A percentile compares a stretch with the other conserved stretches of the same genome.
These are phyloP conservation scores for Wallacemonas sp. DNA, from an alignment of 208 protist species.

Conservation along the genomic window DNA sequence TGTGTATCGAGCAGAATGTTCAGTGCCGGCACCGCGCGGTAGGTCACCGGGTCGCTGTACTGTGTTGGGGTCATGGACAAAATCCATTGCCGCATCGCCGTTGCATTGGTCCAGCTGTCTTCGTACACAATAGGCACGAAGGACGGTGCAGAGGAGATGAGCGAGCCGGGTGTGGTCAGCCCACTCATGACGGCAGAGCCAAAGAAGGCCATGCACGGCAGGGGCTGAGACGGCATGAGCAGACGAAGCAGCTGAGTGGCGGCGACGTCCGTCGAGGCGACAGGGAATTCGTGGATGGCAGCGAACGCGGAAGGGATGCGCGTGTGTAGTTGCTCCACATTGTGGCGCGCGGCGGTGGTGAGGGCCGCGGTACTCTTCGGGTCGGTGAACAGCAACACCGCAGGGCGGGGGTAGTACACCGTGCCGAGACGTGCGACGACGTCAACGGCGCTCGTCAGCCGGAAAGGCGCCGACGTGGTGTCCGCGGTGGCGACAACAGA, in stretches of 20 bases:
- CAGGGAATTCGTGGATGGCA: neutral
- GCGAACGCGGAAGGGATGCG: neutral
- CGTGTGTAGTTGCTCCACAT: neutral
- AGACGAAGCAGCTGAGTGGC: neutral
- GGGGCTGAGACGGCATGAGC: neutral
- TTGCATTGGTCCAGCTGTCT: neutral
- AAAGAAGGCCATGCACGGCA: constrained; percentile 7
- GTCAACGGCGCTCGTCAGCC: neutral
- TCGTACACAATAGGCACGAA: neutral
- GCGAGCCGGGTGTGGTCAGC: neutral
- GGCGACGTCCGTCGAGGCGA: neutral
- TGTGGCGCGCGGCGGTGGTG: neutral
- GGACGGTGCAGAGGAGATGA: neutral
- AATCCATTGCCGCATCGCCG: constrained; percentile 30
- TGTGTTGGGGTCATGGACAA: constrained; percentile 25
- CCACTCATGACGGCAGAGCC: neutral
- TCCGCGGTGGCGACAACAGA: neutral
- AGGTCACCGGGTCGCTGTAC: constrained; percentile 41
- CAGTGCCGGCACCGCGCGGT: constrained; percentile 23
- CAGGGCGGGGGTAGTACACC: constrained; percentile 5
- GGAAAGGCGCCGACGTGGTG: neutral
- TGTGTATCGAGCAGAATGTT: constrained; percentile 17
- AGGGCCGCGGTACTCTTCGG: neutral
- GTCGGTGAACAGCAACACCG: constrained; percentile 7
- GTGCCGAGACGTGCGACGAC: neutral